Evolutionary conservation across 306 rosid genomes (phyloP), one percentile per base, ranked within the genome.

Genomic region (Prunus fruticosa): DNA sequence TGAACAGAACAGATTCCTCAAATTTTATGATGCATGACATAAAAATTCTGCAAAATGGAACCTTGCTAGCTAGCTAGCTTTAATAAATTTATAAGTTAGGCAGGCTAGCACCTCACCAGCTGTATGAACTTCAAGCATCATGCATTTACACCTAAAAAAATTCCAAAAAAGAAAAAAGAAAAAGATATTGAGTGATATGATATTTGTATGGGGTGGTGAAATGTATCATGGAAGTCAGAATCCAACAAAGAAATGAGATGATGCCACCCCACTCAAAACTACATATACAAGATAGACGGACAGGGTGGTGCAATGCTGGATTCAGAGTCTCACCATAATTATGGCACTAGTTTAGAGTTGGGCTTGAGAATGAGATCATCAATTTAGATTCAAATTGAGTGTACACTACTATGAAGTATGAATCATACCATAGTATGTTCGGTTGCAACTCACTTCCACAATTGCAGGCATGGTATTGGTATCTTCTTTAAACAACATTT

Each of bases 21-120:
- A 73, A 34, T 6, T 76, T 76, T 53, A 54, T 11, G 66, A 80
- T 41, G 56, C 66, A 56, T 19, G 57, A 58, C 53, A 65, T 28
- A 38, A 50, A 30, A 56, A 58, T 34, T 38, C 43, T 38, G 43
- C 58, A 81, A 81, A 63, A 71, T 72, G 67, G 72, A 74, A 54
- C 76, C 71, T 54, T 60, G 5, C 11, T 38, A 14, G 51, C 30
- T 50, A 20, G 43, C 70, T 23, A 74, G 77, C 64, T 49, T 66
- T 71, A 60, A 27, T 25, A 57, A 54, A 54, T 34, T 50, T 57
- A 52, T 62, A 28, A 65, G 88, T 75, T 84, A 56, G 88, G 89
- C 70, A 5, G 11, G 67, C 62, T 70, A 63, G 83, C 90, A 88
- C 76, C 53, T 47, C 12, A 49, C 32, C 62, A 73, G 30, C 54